A percentile compares a stretch with the other conserved stretches of the same genome.
Conservation (phyloP, 495 filamentous ascomycete genomes). For the Cladorrhinum samala region DNA sequence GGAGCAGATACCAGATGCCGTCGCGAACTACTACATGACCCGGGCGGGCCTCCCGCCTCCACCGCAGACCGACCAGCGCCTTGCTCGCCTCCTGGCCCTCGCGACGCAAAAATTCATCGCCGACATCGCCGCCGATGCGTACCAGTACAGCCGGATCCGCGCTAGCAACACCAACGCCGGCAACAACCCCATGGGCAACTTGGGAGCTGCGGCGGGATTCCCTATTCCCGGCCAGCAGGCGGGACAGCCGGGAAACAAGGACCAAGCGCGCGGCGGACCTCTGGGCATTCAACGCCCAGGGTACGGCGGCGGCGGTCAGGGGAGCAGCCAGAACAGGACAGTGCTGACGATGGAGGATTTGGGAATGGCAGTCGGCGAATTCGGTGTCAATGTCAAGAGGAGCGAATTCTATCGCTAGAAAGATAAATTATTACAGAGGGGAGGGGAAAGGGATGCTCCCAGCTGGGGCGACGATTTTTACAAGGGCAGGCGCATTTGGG, state of each 20-base stretch:
- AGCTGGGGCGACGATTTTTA: too few species aligned
- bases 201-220: constrained; percentile 72
- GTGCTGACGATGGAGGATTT: constrained; percentile 98
- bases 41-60: constrained; percentile 88
- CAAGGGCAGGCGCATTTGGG: too few species aligned
- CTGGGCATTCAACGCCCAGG: constrained; percentile 86
- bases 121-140: constrained; percentile 94
- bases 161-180: constrained; percentile 73
- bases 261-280: constrained; percentile 54
- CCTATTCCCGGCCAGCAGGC: constrained; percentile 54
- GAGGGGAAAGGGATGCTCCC: too few species aligned
- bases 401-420: constrained; percentile 91
- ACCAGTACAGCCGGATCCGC: constrained; percentile 93
- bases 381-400: constrained; percentile 92
- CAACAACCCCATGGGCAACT: constrained; percentile 80
- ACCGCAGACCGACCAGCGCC: constrained; percentile 75
- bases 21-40: constrained; percentile 96
- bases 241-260: constrained; percentile 50
- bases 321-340: constrained; percentile 83
- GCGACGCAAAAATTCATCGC: constrained; percentile 98
- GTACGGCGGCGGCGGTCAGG: constrained; percentile 87
- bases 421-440: neutral
- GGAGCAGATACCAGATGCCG: constrained; percentile 86
- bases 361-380: constrained; percentile 94
- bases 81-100: constrained; percentile 87